Evolutionary conservation across 1,139 yeast genomes (phyloP), one percentile per base, ranked within the genome.

Genomic region (Pichia norvegensis): DNA sequence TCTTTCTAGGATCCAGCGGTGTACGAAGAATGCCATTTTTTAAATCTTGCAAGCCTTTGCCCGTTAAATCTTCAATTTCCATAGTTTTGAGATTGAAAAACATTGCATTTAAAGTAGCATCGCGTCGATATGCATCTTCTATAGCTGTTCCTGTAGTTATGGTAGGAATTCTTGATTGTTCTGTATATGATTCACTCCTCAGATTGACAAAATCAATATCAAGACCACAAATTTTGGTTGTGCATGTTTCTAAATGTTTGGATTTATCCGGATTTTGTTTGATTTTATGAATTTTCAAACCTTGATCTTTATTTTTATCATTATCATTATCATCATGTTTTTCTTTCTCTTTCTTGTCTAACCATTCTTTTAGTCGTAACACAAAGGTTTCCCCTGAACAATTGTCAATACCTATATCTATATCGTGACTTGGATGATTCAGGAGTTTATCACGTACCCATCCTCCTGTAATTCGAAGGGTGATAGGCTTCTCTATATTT

Each of bases 381-480:
- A 95, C 97, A 67, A 94, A 92, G 38, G 80, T 81, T 59, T 85
- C 87, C 1, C 99, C 99, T 0, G 95, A 77, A 58, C 86, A 67
- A 47, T 72, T 72, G 62, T 92, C 88, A 47, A 94, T 76, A 8
- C 97, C 97, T 46, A 92, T 85, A 59, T 92, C 99, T 38, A 92
- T 70, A 63, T 92, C 99, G 59, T 92, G 81, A 45, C 94, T 81
- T 29, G 77, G 79, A 42, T 74, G 72, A 0, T 95, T 95, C 36
- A 94, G 68, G 35, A 92, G 67, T 67, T 92, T 92, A 64, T 92
- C 99, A 57, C 99, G 74, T 6, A 92, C 99, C 99, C 99, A 92
- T 1, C 99, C 99, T 29, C 99, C 99, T 0, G 97, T 90, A 55
- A 92, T 85, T 52, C 99, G 66, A 20, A 90, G 70, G 29, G 76